Evolutionary conservation across 805 yeast species (phyloP).

Genomic region (Diddensiella santjacobensis): DNA sequence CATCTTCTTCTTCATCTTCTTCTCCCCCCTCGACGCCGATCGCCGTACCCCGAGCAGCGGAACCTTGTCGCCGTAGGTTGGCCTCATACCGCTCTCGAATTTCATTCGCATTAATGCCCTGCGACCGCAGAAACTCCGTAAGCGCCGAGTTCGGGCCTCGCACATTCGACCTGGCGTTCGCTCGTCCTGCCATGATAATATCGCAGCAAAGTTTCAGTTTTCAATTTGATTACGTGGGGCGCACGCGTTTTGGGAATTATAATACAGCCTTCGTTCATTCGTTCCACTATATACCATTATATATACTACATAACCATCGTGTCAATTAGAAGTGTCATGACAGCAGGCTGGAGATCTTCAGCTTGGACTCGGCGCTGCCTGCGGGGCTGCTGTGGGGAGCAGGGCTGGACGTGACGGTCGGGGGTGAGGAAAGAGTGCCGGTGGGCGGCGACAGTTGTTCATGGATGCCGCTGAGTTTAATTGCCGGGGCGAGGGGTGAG

Average conservation of each 20-base stretch:
- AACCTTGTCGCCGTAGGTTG: slow-evolving; percentile 3
- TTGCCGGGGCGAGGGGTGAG: slow-evolving; percentile 4
- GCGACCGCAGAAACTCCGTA: slow-evolving; percentile 81
- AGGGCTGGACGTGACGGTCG: neutral
- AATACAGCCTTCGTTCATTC: neutral
- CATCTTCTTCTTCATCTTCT: slow-evolving; percentile 23
- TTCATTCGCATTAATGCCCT: slow-evolving; percentile 76
- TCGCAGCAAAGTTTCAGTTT: too few species aligned
- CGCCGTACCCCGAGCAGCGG: slow-evolving; percentile 29
- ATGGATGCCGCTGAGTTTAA: neutral
- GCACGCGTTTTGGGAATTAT: too few species aligned
- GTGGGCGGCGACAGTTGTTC: neutral
- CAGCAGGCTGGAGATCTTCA: slow-evolving; percentile 23
- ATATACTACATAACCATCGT: neutral
- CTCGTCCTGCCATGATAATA: too few species aligned
- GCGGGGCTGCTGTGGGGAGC: slow-evolving; percentile 1
- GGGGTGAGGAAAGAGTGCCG: neutral
- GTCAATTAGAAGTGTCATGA: slow-evolving; percentile 11
- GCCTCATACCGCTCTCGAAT: slow-evolving; percentile 44
- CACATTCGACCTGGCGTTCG: slow-evolving; percentile 8
- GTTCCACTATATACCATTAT: slow-evolving; percentile 4
- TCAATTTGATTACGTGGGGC: too few species aligned
- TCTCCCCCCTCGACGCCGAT: slow-evolving; percentile 32
- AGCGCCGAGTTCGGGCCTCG: slow-evolving; percentile 60
- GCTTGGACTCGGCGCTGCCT: slow-evolving; percentile 12